Evolutionary conservation across 2,329 filamentous ascomycete species (phyloP), one percentile per base, ranked within the genome.

Genomic region (Aspergillus candidus): DNA sequence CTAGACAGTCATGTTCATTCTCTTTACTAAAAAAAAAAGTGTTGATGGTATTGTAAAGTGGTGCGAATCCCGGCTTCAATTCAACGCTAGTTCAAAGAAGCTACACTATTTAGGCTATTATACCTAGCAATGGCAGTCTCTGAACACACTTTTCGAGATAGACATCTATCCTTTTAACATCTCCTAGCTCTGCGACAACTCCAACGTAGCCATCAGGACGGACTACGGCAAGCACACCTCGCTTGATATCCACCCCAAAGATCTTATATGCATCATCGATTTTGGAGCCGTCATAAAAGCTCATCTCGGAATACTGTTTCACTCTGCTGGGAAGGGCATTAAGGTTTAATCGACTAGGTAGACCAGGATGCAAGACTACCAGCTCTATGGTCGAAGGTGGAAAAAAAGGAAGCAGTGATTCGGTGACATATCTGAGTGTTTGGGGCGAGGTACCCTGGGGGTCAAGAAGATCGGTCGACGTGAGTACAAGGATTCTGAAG

Each of bases 181-280:
- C 62, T 11, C 47, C 45, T 46, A 66, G 48, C 6, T 49, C 53
- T 2, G 56, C 57, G 36, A 60, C 47, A 7, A 48, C 43, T 13
- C 65, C 65, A 40, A 68, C 47, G 51, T 67, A 68, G 11, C 66
- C 66, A 55, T 70, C 67, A 0, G 67, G 67, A 14, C 67, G 58
- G 6, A 70, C 51, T 12, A 67, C 57, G 13, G 61, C 59, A 29
- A 68, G 29, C 3, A 58, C 64, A 6, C 66, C 66, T 12, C 55
- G 38, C 4, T 47, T 34, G 2, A 51, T 39, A 39, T 60, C 41
- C 6, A 70, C 63, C 0, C 67, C 67, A 39, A 65, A 70, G 6
- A 55, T 57, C 4, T 47, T 47, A 41, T 69, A 68, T 1, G 62
- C 60, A 50, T 69, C 63, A 22, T 66, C 65, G 15, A 59, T 48